Evolutionary conservation across 208 protist genomes (phyloP).

Genomic region (Leishmania tarentolae): DNA sequence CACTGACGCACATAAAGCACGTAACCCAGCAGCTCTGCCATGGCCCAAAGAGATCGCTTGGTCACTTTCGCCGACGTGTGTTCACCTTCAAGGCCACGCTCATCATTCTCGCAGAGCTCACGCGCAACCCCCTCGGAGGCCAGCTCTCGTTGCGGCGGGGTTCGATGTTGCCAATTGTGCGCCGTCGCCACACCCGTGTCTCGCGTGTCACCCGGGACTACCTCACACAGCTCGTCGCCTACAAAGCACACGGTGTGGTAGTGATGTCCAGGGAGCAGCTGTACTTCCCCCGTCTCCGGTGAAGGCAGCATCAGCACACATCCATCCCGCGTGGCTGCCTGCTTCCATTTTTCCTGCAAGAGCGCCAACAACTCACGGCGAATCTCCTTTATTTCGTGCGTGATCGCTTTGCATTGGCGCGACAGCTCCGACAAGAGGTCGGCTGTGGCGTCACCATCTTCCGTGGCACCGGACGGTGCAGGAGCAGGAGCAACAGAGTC

Average conservation of each 20-base stretch:
- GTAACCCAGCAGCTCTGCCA: slow-evolving; percentile 9
- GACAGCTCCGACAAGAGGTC: slow-evolving; percentile 2
- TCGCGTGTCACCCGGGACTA: slow-evolving; percentile 16
- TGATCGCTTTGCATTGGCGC: slow-evolving; percentile 8
- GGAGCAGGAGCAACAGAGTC: neutral
- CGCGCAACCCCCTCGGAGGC: neutral
- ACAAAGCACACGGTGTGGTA: slow-evolving; percentile 72
- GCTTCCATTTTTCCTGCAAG: slow-evolving; percentile 5
- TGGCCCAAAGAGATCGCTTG: slow-evolving; percentile 1
- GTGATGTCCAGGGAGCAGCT: slow-evolving; percentile 41
- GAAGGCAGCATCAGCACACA: slow-evolving; percentile 60
- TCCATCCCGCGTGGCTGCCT: slow-evolving; percentile 7
- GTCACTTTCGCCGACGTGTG: neutral
- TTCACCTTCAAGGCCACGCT: neutral
- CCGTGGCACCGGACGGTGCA: neutral
- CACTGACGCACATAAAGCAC: slow-evolving; percentile 6
- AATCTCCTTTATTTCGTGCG: neutral
- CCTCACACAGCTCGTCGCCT: slow-evolving; percentile 59
- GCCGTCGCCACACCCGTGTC: neutral
- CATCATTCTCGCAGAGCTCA: neutral
- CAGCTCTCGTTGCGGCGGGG: neutral
- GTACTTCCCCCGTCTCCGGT: slow-evolving; percentile 47
- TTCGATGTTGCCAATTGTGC: neutral
- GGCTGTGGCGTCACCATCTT: neutral
- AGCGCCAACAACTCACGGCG: slow-evolving; percentile 6